Conservation (phyloP, 129 eudicot species). For the Calendula officinalis region DNA sequence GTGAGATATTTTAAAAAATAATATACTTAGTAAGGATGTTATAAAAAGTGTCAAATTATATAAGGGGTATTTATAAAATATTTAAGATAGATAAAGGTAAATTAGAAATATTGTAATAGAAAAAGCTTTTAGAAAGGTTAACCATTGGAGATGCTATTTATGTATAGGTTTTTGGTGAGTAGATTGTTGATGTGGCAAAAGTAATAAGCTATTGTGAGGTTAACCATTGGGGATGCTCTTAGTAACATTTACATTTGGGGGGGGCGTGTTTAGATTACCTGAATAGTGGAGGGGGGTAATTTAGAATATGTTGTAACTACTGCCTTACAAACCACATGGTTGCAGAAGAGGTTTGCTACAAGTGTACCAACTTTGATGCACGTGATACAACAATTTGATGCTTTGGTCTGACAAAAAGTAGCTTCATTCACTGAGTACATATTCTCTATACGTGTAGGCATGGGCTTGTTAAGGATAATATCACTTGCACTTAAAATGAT, state of each 20-base stretch:
- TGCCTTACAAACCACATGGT: background rate
- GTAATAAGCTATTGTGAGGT: too few relatives aligned
- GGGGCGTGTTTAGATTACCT: background rate
- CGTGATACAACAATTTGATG: slow-evolving; percentile 33
- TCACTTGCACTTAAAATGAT: background rate
- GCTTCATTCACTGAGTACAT: slow-evolving; percentile 18
- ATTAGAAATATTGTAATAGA: too few relatives aligned
- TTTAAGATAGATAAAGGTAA: too few relatives aligned
- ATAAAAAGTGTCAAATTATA: too few relatives aligned
- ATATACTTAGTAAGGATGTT: too few relatives aligned
- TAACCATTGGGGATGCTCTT: too few relatives aligned
- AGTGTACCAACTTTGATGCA: slow-evolving; percentile 19
- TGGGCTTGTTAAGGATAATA: slow-evolving; percentile 5
- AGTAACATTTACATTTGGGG: background rate
- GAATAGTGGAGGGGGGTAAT: slow-evolving; percentile 11
- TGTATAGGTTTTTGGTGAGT: too few relatives aligned
- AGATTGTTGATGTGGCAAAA: too few relatives aligned
- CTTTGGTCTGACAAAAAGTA: slow-evolving; percentile 27
- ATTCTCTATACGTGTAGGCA: slow-evolving; percentile 21
- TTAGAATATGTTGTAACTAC: background rate
- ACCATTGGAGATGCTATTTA: too few relatives aligned
- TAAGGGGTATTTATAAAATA: too few relatives aligned
- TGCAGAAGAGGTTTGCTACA: background rate
- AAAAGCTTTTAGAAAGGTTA: too few relatives aligned
- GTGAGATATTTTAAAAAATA: too few relatives aligned